A percentile compares a stretch with the other conserved stretches of the same genome.
phyloP scores from a whole-genome alignment of 2,329 filamentous ascomycete species.

The Ceratocystis papillata region DNA sequence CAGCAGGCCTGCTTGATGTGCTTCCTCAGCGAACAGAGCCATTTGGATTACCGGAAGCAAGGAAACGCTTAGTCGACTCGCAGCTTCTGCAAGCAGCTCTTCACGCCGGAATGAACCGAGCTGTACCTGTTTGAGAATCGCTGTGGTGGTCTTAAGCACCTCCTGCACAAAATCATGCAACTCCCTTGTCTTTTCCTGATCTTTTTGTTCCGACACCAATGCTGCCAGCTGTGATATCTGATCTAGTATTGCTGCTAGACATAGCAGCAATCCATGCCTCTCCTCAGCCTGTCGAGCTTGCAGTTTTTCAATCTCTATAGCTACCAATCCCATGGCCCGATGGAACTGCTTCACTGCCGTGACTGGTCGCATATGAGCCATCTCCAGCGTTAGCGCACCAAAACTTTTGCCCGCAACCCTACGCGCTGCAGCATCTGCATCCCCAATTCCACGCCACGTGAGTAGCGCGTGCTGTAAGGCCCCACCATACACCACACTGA shows the following conservation, averaged over 20 bases:
- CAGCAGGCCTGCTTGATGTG: neutral
- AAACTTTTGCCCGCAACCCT: conserved; percentile 60
- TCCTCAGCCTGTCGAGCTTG: conserved; percentile 54
- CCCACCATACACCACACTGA: conserved; percentile 58
- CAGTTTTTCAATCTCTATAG: conserved; percentile 38
- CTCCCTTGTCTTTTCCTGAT: neutral
- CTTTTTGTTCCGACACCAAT: conserved; percentile 30
- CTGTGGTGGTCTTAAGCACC: conserved; percentile 2
- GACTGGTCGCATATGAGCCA: conserved; percentile 29
- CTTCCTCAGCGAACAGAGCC: neutral
- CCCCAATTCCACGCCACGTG: conserved; percentile 79
- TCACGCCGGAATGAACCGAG: conserved; percentile 44
- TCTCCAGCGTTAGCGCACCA: conserved; percentile 44
- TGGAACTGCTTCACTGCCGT: conserved; percentile 29
- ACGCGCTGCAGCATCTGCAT: conserved; percentile 63
- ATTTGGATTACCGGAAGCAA: conserved; percentile 34
- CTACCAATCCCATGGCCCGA: conserved; percentile 36
- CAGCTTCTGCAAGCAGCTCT: conserved; percentile 54
- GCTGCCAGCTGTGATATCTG: conserved; percentile 33
- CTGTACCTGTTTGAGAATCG: conserved; percentile 31
- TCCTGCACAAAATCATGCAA: conserved; percentile 1
- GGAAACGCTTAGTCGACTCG: conserved; percentile 47
- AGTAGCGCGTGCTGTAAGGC: conserved; percentile 61
- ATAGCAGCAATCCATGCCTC: conserved; percentile 55
- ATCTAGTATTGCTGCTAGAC: conserved; percentile 49